Conservation (phyloP, 352 stramenopile species). For the Pythium oligandrum region DNA sequence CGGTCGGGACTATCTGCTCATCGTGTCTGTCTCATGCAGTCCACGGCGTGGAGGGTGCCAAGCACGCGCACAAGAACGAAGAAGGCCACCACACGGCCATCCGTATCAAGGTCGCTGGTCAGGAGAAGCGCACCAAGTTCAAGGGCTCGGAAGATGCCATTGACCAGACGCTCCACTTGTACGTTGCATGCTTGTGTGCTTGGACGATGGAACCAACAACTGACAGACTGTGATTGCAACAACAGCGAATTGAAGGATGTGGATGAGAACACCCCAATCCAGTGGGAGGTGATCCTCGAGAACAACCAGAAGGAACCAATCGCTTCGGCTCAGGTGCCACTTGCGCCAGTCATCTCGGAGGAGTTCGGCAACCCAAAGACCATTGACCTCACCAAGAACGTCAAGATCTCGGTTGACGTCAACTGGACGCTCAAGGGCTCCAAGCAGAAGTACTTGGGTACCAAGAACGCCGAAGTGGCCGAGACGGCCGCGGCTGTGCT, state of each 20-base stretch:
- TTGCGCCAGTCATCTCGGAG: background rate
- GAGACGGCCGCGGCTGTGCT: constrained; percentile 8
- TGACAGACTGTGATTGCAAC: constrained; percentile 1
- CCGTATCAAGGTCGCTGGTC: constrained; percentile 11
- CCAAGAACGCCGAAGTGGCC: constrained; percentile 3
- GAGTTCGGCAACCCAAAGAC: constrained; percentile 7
- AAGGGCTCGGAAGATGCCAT: constrained; percentile 14
- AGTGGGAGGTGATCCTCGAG: constrained; percentile 42
- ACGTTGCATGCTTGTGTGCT: constrained; percentile 18
- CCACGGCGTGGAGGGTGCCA: background rate
- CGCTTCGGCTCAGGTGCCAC: constrained; percentile 3
- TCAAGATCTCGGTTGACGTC: constrained; percentile 10
- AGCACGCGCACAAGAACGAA: constrained; percentile 5
- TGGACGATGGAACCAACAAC: constrained; percentile 7
- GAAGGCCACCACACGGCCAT: constrained; percentile 5
- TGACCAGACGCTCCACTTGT: constrained; percentile 39
- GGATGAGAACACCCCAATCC: constrained; percentile 22
- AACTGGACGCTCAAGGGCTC: constrained; percentile 15
- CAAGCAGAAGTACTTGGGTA: constrained; percentile 14
- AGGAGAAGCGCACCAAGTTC: constrained; percentile 13
- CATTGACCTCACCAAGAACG: constrained; percentile 1
- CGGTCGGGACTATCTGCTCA: background rate
- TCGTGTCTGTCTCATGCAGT: constrained; percentile 2
- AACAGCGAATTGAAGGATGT: constrained; percentile 32
- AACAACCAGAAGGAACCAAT: constrained; percentile 25